phyloP scores from a whole-genome alignment of 1,284 basidiomycete species.

The Trichosporon sp. region DNA sequence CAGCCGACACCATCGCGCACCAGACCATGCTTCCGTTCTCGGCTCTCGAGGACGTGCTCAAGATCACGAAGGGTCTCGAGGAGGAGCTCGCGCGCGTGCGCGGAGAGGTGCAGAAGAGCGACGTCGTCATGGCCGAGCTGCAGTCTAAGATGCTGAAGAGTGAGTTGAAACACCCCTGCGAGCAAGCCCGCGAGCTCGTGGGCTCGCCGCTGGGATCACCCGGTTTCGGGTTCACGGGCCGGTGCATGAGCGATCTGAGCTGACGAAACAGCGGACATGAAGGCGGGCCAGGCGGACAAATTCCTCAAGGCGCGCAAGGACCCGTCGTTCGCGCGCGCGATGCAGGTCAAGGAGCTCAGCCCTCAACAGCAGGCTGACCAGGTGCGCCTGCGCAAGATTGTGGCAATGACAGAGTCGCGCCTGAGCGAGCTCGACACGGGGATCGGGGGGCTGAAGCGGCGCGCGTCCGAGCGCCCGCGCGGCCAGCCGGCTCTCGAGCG shows the following conservation, averaged over 20 bases:
- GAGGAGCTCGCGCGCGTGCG: slow-evolving; percentile 44
- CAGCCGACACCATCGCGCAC: slow-evolving; percentile 30
- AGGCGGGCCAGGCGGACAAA: slow-evolving; percentile 57
- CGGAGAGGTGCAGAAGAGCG: slow-evolving; percentile 33
- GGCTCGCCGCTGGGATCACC: background rate
- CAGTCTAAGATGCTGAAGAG: slow-evolving; percentile 59
- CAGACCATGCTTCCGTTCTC: slow-evolving; percentile 49
- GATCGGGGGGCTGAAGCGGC: slow-evolving; percentile 47
- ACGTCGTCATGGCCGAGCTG: slow-evolving; percentile 55
- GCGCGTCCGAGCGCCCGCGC: slow-evolving; percentile 28
- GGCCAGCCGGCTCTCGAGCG: slow-evolving; percentile 55
- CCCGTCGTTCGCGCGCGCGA: slow-evolving; percentile 58
- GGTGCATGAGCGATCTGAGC: slow-evolving; percentile 1
- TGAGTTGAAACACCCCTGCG: slow-evolving; percentile 36
- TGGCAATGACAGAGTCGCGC: slow-evolving; percentile 54
- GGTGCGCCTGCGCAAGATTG: slow-evolving; percentile 55
- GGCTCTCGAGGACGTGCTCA: slow-evolving; percentile 38
- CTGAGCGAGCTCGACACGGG: slow-evolving; percentile 54
- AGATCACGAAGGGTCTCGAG: slow-evolving; percentile 38
- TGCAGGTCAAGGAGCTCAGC: slow-evolving; percentile 59
- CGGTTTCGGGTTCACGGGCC: background rate
- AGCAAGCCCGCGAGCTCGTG: background rate
- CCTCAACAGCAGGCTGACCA: slow-evolving; percentile 61
- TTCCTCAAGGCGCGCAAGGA: slow-evolving; percentile 59
- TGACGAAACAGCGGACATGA: slow-evolving; percentile 55